These are phyloP conservation scores for Verticillium nubilum DNA, from an alignment of 2,329 filamentous ascomycete genomes.

Conservation along the genomic window DNA sequence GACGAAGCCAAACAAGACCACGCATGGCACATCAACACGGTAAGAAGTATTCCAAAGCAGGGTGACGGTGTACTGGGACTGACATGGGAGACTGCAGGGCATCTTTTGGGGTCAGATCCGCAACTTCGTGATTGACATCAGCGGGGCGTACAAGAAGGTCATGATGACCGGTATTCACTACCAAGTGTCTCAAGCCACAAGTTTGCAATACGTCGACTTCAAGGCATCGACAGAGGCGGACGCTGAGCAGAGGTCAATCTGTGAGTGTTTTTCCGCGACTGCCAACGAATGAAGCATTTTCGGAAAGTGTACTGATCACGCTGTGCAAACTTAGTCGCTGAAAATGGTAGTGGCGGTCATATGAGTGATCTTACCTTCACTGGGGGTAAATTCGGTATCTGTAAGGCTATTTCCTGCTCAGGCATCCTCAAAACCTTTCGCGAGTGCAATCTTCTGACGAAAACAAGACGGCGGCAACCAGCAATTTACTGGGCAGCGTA, in stretches of 20 bases:
- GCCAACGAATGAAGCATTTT: neutral
- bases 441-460: too few relatives aligned
- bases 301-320: too few relatives aligned
- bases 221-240: neutral
- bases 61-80: neutral
- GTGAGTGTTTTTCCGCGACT: neutral
- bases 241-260: neutral
- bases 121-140: conserved; percentile 12
- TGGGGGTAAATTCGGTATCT: conserved; percentile 46
- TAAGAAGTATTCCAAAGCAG: neutral
- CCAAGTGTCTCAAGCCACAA: conserved; percentile 19
- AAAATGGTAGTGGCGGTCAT: conserved; percentile 33
- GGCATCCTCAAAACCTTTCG: too few relatives aligned
- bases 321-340: too few relatives aligned
- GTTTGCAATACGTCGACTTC: conserved; percentile 13
- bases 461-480: conserved; percentile 2
- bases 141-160: neutral
- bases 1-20: neutral
- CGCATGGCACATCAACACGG: neutral
- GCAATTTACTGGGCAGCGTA: conserved; percentile 5
- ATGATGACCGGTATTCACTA: neutral
- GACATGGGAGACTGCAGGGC: neutral
- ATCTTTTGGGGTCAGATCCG: conserved; percentile 12
- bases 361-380: conserved; percentile 57
- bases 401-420: neutral